A percentile compares a stretch with the other conserved stretches of the same genome.
Conservation (phyloP, 2,329 filamentous ascomycete genomes). For the Myrmaecium sp. region DNA sequence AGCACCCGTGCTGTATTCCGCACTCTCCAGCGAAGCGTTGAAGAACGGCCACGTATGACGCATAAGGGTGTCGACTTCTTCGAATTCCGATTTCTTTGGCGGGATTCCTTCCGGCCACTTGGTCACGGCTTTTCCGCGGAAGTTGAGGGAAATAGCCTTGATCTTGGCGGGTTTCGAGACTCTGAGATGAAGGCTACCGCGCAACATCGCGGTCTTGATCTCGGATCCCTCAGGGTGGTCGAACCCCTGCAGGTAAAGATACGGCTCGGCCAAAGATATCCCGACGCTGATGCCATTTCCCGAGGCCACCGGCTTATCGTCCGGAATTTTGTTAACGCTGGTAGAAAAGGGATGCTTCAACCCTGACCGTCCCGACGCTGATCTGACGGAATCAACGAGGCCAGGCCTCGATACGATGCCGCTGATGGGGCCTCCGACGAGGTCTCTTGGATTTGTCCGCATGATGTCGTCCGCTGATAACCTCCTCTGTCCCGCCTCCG, state of each 20-base stretch:
- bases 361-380: conserved; percentile 15
- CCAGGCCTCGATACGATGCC: conserved; percentile 23
- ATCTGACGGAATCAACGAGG: conserved; percentile 22
- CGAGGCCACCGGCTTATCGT: conserved; percentile 57
- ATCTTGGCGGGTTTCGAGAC: conserved; percentile 85
- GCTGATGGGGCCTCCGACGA: conserved; percentile 21
- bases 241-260: conserved; percentile 63
- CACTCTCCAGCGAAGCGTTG: conserved; percentile 51
- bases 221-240: conserved; percentile 49
- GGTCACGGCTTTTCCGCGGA: conserved; percentile 70
- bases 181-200: conserved; percentile 66
- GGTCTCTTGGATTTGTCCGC: conserved; percentile 22
- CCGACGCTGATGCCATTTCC: conserved; percentile 60
- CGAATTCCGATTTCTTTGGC: conserved; percentile 65
- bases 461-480: conserved; percentile 16
- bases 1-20: conserved; percentile 44
- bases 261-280: conserved; percentile 63
- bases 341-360: too few species aligned
- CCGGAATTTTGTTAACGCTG: conserved; percentile 15
- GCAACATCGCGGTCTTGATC: conserved; percentile 61
- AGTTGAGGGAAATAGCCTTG: conserved; percentile 75
- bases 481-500: conserved; percentile 6
- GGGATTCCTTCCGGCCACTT: conserved; percentile 97
- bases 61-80: conserved; percentile 70
- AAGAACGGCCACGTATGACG: conserved; percentile 88